phyloP scores from a whole-genome alignment of 1,284 basidiomycete species.

The Porogramme epimiltina region DNA sequence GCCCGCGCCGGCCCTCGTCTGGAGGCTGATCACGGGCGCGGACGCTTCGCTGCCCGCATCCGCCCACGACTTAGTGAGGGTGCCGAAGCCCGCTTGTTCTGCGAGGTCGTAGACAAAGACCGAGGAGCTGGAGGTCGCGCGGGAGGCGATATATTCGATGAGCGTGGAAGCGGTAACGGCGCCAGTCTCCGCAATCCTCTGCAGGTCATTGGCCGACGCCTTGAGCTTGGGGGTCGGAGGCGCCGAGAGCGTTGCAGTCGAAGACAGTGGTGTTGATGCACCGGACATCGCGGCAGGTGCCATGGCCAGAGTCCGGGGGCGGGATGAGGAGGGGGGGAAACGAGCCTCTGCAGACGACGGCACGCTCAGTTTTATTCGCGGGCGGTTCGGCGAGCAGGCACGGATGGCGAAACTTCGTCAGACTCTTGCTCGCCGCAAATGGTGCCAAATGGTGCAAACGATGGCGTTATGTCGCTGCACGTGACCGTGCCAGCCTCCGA shows the following conservation, averaged over 20 bases:
- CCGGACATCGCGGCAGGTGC: constrained; percentile 25
- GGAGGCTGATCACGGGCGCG: constrained; percentile 68
- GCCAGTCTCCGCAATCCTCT: constrained; percentile 32
- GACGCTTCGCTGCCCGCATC: constrained; percentile 32
- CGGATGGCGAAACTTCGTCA: constrained; percentile 1
- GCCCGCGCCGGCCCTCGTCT: constrained; percentile 89
- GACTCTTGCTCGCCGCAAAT: constrained; percentile 3
- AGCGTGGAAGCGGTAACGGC: constrained; percentile 54
- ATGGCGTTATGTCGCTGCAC: constrained; percentile 22
- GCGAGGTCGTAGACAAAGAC: constrained; percentile 84
- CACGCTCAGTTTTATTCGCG: constrained; percentile 12
- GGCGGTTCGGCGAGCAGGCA: not conserved
- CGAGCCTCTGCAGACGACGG: not conserved
- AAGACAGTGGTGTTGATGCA: constrained; percentile 32
- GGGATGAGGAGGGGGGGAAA: constrained; percentile 3
- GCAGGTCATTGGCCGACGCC: constrained; percentile 19
- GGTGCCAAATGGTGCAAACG: constrained; percentile 19
- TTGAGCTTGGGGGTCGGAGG: constrained; percentile 33
- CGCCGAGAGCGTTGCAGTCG: constrained; percentile 34
- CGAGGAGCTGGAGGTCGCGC: constrained; percentile 53
- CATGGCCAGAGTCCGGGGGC: constrained; percentile 22
- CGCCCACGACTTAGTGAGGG: constrained; percentile 64
- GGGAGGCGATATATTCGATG: constrained; percentile 68
- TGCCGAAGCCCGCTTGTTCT: constrained; percentile 77
- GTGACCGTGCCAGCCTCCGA: constrained; percentile 15